Evolutionary conservation across 805 yeast species (phyloP).

Genomic region (Kodamaea neixiangensis): DNA sequence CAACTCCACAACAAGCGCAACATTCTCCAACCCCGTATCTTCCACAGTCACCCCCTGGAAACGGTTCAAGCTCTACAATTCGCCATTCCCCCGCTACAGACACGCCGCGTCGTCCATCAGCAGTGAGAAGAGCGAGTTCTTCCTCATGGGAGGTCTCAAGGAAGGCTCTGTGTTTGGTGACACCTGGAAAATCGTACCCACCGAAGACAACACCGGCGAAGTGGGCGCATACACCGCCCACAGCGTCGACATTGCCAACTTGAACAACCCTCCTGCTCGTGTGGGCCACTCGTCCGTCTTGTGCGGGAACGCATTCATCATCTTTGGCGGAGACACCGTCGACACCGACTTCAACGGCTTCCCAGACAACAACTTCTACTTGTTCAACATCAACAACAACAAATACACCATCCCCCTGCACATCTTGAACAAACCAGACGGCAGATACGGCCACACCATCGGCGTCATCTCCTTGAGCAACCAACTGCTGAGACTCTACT

Average conservation of each 20-base stretch:
- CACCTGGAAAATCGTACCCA: constrained; percentile 81
- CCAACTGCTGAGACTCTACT: constrained; percentile 57
- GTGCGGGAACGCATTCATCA: constrained; percentile 91
- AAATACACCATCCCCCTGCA: constrained; percentile 48
- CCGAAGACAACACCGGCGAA: constrained; percentile 24
- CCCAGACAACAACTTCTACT: constrained; percentile 86
- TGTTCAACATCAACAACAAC: constrained; percentile 61
- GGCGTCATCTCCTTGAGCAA: constrained; percentile 61
- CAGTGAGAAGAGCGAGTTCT: constrained; percentile 78
- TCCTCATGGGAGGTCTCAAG: constrained; percentile 92
- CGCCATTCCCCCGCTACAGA: constrained; percentile 94
- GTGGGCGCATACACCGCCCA: constrained; percentile 32
- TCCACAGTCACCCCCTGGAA: constrained; percentile 55
- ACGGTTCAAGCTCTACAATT: constrained; percentile 59
- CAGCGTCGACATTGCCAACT: constrained; percentile 53
- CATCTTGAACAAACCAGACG: constrained; percentile 67
- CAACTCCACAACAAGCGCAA: constrained; percentile 11
- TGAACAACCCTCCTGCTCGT: constrained; percentile 88
- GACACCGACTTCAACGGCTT: constrained; percentile 72
- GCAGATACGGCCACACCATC: constrained; percentile 93
- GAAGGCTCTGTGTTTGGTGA: constrained; percentile 94
- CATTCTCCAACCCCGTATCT: neutral
- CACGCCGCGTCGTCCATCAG: constrained; percentile 81
- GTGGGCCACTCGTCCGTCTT: constrained; percentile 93
- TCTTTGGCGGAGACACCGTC: constrained; percentile 96